Conservation (phyloP, 768 basidiomycete genomes). For the Amanita exitialis region DNA sequence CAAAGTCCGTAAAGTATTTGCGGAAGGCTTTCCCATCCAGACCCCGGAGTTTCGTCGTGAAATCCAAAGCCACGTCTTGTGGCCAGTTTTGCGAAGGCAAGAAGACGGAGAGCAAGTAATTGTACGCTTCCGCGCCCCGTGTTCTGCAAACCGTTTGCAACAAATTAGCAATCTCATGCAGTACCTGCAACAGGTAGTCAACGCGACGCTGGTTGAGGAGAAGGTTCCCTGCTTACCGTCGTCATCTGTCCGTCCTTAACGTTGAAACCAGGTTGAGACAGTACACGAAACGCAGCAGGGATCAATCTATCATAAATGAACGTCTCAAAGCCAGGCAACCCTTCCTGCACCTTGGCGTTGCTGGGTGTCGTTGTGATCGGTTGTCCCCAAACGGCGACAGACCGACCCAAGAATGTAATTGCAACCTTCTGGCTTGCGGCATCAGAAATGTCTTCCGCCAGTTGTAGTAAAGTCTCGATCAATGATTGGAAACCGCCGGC, state of each 20-base stretch:
- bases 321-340: constrained; percentile 82
- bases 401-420: constrained; percentile 65
- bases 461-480: constrained; percentile 59
- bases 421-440: constrained; percentile 69
- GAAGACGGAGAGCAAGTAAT: constrained; percentile 70
- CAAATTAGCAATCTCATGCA: constrained; percentile 83
- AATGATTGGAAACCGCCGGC: constrained; percentile 61
- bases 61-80: constrained; percentile 62
- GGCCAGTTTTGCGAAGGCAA: constrained; percentile 90
- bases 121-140: constrained; percentile 73
- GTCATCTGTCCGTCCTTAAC: constrained; percentile 82
- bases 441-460: constrained; percentile 74
- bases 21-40: constrained; percentile 69
- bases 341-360: constrained; percentile 22
- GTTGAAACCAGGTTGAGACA: constrained; percentile 73
- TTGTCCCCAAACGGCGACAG: constrained; percentile 61
- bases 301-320: constrained; percentile 86
- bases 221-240: constrained; percentile 41
- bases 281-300: constrained; percentile 73
- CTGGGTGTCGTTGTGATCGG: constrained; percentile 23
- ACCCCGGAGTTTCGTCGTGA: constrained; percentile 65
- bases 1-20: constrained; percentile 82
- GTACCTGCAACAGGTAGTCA: constrained; percentile 40
- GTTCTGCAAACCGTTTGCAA: constrained; percentile 70
- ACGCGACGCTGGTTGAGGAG: background rate